Evolutionary conservation across 2,329 filamentous ascomycete species (phyloP).

Genomic region (Aspergillus spinulosporus): DNA sequence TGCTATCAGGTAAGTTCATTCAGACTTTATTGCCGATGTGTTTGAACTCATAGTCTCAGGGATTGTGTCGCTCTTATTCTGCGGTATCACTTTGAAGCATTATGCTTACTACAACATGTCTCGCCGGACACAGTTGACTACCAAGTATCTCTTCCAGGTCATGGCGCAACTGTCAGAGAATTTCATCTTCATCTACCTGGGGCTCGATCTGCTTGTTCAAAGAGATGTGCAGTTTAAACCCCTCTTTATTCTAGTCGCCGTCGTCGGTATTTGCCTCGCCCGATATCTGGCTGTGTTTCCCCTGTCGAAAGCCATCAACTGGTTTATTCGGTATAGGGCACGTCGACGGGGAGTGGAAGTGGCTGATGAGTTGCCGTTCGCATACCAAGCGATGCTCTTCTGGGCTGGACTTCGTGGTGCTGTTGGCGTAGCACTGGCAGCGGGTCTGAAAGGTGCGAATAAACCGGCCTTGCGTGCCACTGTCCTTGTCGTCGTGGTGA

Average conservation of each 20-base stretch:
- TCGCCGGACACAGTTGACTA: constrained; percentile 90
- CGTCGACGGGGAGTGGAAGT: constrained; percentile 72
- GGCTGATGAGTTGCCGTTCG: constrained; percentile 85
- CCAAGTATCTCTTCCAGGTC: constrained; percentile 95
- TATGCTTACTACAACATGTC: constrained; percentile 99
- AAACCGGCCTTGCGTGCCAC: constrained; percentile 83
- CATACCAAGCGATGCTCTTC: constrained; percentile 99
- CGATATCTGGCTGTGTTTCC: constrained; percentile 95
- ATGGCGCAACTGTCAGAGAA: constrained; percentile 95
- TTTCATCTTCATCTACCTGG: constrained; percentile 99
- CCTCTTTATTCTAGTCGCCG: constrained; percentile 88
- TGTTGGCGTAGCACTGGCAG: constrained; percentile 91
- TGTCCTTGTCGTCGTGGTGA: constrained; percentile 93
- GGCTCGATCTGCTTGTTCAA: constrained; percentile 91
- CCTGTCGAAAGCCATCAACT: constrained; percentile 84
- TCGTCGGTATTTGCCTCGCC: constrained; percentile 86
- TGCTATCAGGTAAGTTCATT: constrained; percentile 80
- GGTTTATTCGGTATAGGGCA: constrained; percentile 84
- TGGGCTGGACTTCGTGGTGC: constrained; percentile 96
- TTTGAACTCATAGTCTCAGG: constrained; percentile 54
- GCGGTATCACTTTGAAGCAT: constrained; percentile 96
- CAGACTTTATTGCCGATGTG: neutral
- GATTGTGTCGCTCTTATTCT: constrained; percentile 94
- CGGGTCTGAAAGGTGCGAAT: constrained; percentile 79
- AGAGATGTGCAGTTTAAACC: constrained; percentile 86